Evolutionary conservation across 495 filamentous ascomycete species (phyloP), one percentile per base, ranked within the genome.

Genomic region (Tuber brumale): DNA sequence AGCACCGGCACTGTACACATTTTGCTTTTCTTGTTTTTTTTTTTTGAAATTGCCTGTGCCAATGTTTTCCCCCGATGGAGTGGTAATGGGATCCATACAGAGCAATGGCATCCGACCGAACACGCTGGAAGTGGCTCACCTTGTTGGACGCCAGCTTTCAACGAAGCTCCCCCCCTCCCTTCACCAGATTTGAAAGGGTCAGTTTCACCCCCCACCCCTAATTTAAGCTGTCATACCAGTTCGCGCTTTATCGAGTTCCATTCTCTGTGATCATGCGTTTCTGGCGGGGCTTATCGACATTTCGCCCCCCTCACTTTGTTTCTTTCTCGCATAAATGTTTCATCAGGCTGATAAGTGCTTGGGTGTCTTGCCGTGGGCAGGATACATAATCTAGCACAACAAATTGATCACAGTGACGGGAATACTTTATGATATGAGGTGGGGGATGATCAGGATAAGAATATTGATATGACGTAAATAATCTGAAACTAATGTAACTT

Each of bases 301-400:
- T 66, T n/a, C 41, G 19, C 57, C 57, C 57, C 57, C 57, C 57
- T 66, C 57, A 35, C 27, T 31, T 66, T 66, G 57, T 66, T 66
- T 35, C 57, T 66, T 66, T 66, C 57, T 66, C 27, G 12, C 4
- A 8, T 27, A 19, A 31, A 35, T 16, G 57, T 35, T 66, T 35
- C 57, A 66, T 66, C 27, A 18, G 57, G 4, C 27, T 31, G 19
- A 35, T 5, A 8, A 16, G 2, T 66, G 57, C 14, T 35, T 66
- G 27, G 9, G 27, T 5, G 14, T 3, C 27, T 4, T 66, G 14
- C n/a, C 23, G 14, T 18, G n/a, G 35, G 16, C 27, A 35, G 57
- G 31, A 16, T 66, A 18, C 57, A 61, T 16, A n/a, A 9, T n/a
- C 48, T 51, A n/a, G 57, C 27, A 14, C n/a, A 35, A 66, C 27